These are phyloP conservation scores for Fusarium falciforme DNA, from an alignment of 2,329 filamentous ascomycete species.

Conservation along the genomic window DNA sequence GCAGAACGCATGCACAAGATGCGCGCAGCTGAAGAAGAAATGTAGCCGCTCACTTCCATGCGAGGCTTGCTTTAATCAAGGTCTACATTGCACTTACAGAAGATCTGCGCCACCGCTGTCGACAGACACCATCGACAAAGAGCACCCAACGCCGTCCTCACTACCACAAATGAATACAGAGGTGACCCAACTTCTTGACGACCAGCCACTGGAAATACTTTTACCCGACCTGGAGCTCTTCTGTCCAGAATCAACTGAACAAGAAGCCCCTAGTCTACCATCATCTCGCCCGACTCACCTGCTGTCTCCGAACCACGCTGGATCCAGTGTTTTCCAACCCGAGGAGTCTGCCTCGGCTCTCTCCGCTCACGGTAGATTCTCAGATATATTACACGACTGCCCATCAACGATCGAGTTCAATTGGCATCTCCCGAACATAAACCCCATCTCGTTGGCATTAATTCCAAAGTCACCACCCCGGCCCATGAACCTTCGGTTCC, in stretches of 20 bases:
- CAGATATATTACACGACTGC: neutral
- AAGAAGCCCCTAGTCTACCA: too few relatives aligned
- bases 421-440: neutral
- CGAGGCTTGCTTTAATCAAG: constrained; percentile 3
- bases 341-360: neutral
- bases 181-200: neutral
- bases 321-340: neutral
- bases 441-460: neutral
- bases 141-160: neutral
- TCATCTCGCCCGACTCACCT: neutral
- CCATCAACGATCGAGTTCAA: neutral
- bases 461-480: neutral
- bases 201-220: neutral
- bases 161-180: neutral
- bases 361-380: neutral
- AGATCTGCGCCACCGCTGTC: neutral
- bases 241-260: neutral
- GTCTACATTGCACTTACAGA: constrained; percentile 6
- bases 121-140: neutral
- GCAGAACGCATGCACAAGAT: constrained; percentile 1
- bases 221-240: neutral
- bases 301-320: neutral
- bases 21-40: constrained; percentile 11
- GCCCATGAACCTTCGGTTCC: neutral
- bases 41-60: constrained; percentile 11